Base-by-base conservation (phyloP, 495 filamentous ascomycete species). In the Jackrogersella minutella region DNA sequence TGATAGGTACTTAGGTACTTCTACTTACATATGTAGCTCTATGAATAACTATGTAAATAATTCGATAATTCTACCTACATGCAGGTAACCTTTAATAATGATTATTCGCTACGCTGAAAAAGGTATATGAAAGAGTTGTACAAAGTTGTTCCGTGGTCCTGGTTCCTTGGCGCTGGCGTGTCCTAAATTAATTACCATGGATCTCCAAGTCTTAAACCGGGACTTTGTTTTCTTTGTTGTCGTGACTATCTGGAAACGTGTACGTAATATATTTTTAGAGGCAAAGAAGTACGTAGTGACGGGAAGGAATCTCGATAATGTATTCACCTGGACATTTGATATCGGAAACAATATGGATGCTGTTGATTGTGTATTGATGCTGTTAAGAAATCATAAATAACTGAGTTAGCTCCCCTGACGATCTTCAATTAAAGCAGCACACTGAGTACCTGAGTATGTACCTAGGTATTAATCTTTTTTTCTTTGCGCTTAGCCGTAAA, bases 101-200 rank as follows among this genome's bases (percentile, higher is more conserved):
- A 30, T 16, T 28, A 17, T 34, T 10, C n/a, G 11, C 2, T 13
- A 21, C 24, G 5, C 49, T 36, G 5, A 36, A 52, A 52, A 22
- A 24, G 41, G 43, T 39, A 58, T 33, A 17, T 41, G 28, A 26
- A 62, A 30, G 13, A 52, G 22, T 24, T 28, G 28, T 34, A 36
- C 34, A 11, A 33, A 21, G 14, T 34, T 13, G 19, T 43, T 26
- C 56, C 41, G 1, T 5, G 21, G 17, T 50, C 44, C 61, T 53
- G 26, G 36, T 58, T 26, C 61, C 61, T 64, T 57, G 61, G 61
- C 52, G 16, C 5, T 36, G 21, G 58, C 16, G 17, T 55, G 9
- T 22, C 31, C 11, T 34, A 36, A 52, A 52, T 52, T 52, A 36
- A 46, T 46, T 46, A 46, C 26, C 26, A 46, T 46, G 41, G 41